phyloP scores from a whole-genome alignment of 352 stramenopile genomes.

The Phytophthora aleatoria region DNA sequence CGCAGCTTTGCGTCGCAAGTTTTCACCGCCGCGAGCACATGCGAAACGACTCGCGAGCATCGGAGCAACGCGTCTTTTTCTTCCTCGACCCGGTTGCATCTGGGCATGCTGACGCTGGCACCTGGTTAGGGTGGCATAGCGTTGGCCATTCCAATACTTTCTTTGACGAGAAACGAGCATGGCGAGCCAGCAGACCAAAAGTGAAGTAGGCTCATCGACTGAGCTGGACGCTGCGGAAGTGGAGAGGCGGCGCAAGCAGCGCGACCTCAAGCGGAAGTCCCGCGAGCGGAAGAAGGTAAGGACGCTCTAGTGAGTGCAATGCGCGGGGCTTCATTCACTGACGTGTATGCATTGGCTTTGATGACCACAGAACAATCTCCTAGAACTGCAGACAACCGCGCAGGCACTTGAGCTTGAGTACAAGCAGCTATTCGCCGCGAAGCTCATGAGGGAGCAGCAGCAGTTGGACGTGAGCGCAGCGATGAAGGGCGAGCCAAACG shows the following conservation, averaged over 20 bases:
- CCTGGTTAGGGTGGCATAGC: conserved; percentile 19
- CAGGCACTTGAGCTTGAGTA: conserved; percentile 46
- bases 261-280: conserved; percentile 53
- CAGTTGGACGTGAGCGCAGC: conserved; percentile 11
- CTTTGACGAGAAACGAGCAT: conserved; percentile 25
- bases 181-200: conserved; percentile 30
- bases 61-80: conserved; percentile 38
- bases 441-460: conserved; percentile 34
- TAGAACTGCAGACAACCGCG: conserved; percentile 44
- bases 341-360: conserved; percentile 3
- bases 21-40: conserved; percentile 23
- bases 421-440: conserved; percentile 40
- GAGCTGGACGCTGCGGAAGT: conserved; percentile 33
- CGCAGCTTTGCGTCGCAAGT: conserved; percentile 24
- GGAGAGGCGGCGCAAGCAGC: conserved; percentile 48
- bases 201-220: conserved; percentile 3
- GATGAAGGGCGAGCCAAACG: conserved; percentile 21
- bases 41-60: conserved; percentile 32
- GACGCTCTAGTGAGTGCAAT: background rate
- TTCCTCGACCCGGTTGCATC: conserved; percentile 31
- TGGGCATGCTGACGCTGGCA: conserved; percentile 36
- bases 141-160: conserved; percentile 37
- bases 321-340: background rate
- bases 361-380: conserved; percentile 30
- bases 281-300: conserved; percentile 50